A percentile compares a stretch with the other conserved stretches of the same genome.
These are phyloP conservation scores for Plasmodium inui DNA, from an alignment of 169 alveolate species.

Conservation along the genomic window DNA sequence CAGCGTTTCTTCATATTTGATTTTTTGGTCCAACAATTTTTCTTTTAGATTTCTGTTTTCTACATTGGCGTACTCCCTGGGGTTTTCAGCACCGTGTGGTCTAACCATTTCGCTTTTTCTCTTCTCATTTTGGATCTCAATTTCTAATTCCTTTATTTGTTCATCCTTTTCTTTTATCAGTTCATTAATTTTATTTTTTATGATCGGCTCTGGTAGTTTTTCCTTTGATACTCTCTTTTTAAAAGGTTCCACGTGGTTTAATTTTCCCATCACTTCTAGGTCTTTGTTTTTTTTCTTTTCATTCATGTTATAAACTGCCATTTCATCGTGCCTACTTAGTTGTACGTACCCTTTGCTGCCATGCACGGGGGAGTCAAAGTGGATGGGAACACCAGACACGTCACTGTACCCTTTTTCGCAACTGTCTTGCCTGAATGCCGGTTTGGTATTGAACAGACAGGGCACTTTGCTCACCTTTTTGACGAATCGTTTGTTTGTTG, in stretches of 20 bases:
- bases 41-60: conserved; percentile 58
- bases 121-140: conserved; percentile 27
- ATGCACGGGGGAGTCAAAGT: neutral
- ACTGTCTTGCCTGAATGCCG: neutral
- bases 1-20: conserved; percentile 72
- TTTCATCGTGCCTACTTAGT: neutral
- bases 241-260: conserved; percentile 6
- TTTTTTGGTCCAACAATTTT: conserved; percentile 61
- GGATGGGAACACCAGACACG: neutral
- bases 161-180: conserved; percentile 43
- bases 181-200: conserved; percentile 32
- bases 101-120: conserved; percentile 3
- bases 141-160: conserved; percentile 57
- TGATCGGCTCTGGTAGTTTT: neutral
- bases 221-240: conserved; percentile 52
- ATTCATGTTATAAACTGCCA: neutral
- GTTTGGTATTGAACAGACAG: neutral
- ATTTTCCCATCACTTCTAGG: neutral
- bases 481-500: neutral
- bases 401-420: neutral
- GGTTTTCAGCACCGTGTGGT: neutral
- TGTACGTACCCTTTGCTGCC: neutral
- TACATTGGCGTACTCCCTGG: neutral
- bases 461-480: neutral
- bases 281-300: neutral